Evolutionary conservation across 257 asterid genomes (phyloP).

Genomic region (Nicotiana tomentosiformis): DNA sequence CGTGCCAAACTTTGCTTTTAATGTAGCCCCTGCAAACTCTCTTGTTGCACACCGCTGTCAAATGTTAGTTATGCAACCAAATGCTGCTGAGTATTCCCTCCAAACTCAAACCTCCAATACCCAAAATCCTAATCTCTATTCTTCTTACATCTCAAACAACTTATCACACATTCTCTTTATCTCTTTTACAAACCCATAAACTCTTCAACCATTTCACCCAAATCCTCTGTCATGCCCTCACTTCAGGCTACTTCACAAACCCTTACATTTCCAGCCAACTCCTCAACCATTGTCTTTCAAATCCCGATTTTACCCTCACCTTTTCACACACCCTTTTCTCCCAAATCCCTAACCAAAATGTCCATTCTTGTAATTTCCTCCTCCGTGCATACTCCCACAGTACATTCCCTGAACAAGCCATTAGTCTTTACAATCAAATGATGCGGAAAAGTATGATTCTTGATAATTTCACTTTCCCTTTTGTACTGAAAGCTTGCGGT

Average conservation of each 20-base stretch:
- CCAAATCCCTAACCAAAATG: conserved; percentile 16
- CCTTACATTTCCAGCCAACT: conserved; percentile 15
- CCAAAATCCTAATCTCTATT: not conserved
- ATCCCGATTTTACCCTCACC: not conserved
- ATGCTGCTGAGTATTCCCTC: conserved; percentile 3
- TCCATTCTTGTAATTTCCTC: conserved; percentile 13
- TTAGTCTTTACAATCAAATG: conserved; percentile 12
- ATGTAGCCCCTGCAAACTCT: too few species aligned
- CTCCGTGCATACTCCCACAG: conserved; percentile 13
- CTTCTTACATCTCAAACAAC: not conserved
- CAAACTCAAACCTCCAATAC: conserved; percentile 1
- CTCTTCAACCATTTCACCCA: conserved; percentile 8
- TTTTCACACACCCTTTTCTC: conserved; percentile 12
- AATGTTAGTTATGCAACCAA: not conserved
- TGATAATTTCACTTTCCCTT: conserved; percentile 14
- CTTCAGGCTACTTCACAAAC: conserved; percentile 7
- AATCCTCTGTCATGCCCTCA: conserved; percentile 10
- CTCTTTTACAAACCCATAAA: not conserved
- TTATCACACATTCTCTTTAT: not conserved
- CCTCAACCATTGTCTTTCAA: conserved; percentile 8
- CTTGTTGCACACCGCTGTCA: not conserved
- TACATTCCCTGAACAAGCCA: not conserved
- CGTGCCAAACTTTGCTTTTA: not conserved
- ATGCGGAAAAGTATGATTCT: not conserved
- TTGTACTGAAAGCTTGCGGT: conserved; percentile 18